Evolutionary conservation across 441 rosid genomes (phyloP).

Genomic region (Pelargonium citronellum): DNA sequence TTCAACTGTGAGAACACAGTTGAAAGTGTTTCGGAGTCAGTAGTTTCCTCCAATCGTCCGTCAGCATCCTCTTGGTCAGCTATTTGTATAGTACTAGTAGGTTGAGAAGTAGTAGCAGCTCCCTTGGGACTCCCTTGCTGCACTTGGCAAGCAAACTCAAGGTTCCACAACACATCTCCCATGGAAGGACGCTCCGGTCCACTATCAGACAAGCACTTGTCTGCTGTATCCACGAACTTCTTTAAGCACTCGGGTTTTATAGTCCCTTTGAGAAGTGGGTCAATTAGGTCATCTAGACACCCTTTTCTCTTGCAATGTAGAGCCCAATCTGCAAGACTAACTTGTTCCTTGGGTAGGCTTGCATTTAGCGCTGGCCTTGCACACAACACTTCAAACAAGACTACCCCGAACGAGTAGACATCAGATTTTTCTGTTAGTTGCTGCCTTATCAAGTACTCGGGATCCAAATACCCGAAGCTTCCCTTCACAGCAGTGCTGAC

Average conservation of each 20-base stretch:
- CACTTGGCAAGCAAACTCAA: constrained; percentile 40
- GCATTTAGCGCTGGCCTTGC: constrained; percentile 21
- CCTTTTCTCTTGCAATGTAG: constrained; percentile 22
- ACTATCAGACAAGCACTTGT: constrained; percentile 23
- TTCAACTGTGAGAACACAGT: too few relatives aligned
- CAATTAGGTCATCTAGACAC: constrained; percentile 10
- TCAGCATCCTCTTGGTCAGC: too few relatives aligned
- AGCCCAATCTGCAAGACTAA: constrained; percentile 23
- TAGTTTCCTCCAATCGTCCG: too few relatives aligned
- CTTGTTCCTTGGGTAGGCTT: constrained; percentile 15
- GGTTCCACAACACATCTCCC: constrained; percentile 26
- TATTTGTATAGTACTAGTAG: too few relatives aligned
- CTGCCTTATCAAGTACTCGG: constrained; percentile 90
- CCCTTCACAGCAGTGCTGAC: constrained; percentile 32
- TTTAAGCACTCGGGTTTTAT: constrained; percentile 8
- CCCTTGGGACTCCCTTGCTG: constrained; percentile 88
- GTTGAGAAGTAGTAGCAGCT: too few relatives aligned
- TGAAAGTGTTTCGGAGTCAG: too few relatives aligned
- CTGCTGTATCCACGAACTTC: constrained; percentile 22
- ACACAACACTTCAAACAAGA: constrained; percentile 19
- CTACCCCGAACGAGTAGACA: constrained; percentile 26
- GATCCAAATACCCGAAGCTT: constrained; percentile 92
- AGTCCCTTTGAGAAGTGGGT: constrained; percentile 11
- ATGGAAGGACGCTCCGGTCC: constrained; percentile 21
- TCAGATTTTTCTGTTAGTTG: constrained; percentile 72